Evolutionary conservation across 192 early-diverging fungal genomes (phyloP), one percentile per base, ranked within the genome.

Genomic region (Rhizophagus sp.): DNA sequence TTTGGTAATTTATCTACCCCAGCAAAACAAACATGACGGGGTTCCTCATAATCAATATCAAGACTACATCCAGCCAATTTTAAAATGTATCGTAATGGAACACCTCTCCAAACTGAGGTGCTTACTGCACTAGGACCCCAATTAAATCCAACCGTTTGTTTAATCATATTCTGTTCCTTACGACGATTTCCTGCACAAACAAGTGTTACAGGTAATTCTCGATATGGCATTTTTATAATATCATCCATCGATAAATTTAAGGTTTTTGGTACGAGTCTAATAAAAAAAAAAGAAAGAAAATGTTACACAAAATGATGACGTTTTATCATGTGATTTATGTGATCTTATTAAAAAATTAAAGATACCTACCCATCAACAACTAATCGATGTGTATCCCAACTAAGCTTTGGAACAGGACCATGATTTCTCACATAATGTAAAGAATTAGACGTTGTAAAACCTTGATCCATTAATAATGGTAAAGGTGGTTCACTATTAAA

Each of bases 351-450:
- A 30, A n/a, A n/a, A n/a, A n/a, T n/a, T n/a, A n/a, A n/a, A n/a
- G 1, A 30, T 30, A n/a, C 30, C 10, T 70, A 88, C 87, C 88
- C 89, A 41, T 74, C 76, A 70, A 92, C 82, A 25, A 73, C 52
- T 47, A 93, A 47, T 3, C 10, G 39, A 50, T 88, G 87, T 1
- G 68, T 78, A 19, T 84, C 75, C 82, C 81, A 85, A 19, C 83
- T 72, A 63, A 87, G 62, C n/a, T 91, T 75, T 34, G 92, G 91
- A 3, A 92, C 92, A 19, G 88, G 39, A 4, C 92, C 92, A 81
- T 93, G 92, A 76, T 93, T 93, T 19, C 92, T 78, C 19, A 93
- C 91, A 82, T 89, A 91, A 79, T 93, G 91, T 36, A 93, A 66
- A 34, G 82, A 65, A 13, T 74, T 76, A 33, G 91, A 89, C 0